phyloP scores from a whole-genome alignment of 2,329 filamentous ascomycete genomes.

The Leptosphaerulina australis region DNA sequence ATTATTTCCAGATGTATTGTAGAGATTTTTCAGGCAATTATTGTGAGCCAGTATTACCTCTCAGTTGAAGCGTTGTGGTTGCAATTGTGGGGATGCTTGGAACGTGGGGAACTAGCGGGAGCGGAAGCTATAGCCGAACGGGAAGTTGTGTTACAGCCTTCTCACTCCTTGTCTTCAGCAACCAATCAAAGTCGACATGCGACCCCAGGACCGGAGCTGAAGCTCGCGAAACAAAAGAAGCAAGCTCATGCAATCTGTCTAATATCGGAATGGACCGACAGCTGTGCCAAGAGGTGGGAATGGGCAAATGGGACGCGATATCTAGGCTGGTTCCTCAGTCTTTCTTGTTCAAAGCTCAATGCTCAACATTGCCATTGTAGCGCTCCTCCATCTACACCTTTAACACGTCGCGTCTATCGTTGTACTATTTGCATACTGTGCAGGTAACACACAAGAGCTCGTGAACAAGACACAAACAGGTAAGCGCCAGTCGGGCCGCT shows the following conservation, averaged over 20 bases:
- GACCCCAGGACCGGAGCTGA: slow-evolving; percentile 27
- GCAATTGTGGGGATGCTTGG: not conserved
- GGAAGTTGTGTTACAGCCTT: slow-evolving; percentile 26
- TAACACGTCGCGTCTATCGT: slow-evolving; percentile 4
- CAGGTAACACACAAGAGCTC: slow-evolving; percentile 8
- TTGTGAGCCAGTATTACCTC: no score
- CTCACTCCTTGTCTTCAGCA: slow-evolving; percentile 31
- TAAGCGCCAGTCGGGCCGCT: slow-evolving; percentile 14
- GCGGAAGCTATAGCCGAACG: slow-evolving; percentile 26
- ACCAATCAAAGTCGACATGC: slow-evolving; percentile 39
- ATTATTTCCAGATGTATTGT: no score
- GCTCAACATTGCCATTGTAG: slow-evolving; percentile 1
- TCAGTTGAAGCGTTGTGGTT: not conserved
- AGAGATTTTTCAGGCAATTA: no score
- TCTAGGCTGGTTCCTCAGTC: not conserved
- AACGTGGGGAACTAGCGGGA: slow-evolving; percentile 6
- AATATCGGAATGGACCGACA: slow-evolving; percentile 40
- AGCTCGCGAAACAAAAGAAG: slow-evolving; percentile 29
- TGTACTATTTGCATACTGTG: not conserved
- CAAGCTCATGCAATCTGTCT: slow-evolving; percentile 43
- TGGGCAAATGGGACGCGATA: slow-evolving; percentile 23
- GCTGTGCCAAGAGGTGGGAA: slow-evolving; percentile 33
- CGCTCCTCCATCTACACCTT: slow-evolving; percentile 4
- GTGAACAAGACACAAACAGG: slow-evolving; percentile 7
- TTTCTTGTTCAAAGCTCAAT: slow-evolving; percentile 5